These are phyloP conservation scores for Phytopythium oedochilum DNA, from an alignment of 352 stramenopile species.

Conservation along the genomic window DNA sequence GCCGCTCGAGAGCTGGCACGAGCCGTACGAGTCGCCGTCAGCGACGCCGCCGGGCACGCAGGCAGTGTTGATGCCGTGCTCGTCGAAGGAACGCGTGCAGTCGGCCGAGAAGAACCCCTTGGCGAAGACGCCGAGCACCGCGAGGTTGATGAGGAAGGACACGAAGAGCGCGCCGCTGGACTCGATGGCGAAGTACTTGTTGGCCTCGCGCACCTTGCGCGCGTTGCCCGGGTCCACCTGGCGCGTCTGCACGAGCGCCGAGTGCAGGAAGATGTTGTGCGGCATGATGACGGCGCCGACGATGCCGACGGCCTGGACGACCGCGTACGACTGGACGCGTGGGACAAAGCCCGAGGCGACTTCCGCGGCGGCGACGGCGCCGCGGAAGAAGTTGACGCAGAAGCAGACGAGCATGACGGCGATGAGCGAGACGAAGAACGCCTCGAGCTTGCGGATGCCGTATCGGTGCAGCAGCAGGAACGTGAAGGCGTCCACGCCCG, in stretches of 20 bases:
- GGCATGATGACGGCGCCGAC: conserved; percentile 96
- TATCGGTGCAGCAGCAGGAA: conserved; percentile 93
- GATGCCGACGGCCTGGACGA: conserved; percentile 87
- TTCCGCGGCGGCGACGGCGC: conserved; percentile 61
- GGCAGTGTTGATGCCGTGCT: conserved; percentile 54
- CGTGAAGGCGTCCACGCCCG: conserved; percentile 90
- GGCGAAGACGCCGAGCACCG: conserved; percentile 90
- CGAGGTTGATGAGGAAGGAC: conserved; percentile 95
- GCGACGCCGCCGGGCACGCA: conserved; percentile 59
- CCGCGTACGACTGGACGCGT: conserved; percentile 64
- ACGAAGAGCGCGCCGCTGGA: conserved; percentile 88
- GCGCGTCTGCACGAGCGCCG: conserved; percentile 76
- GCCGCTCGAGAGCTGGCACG: conserved; percentile 57
- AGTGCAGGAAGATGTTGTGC: conserved; percentile 96
- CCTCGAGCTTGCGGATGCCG: conserved; percentile 92
- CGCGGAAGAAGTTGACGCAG: conserved; percentile 86
- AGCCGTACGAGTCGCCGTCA: conserved; percentile 38
- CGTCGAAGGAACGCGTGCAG: conserved; percentile 48
- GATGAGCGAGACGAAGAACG: conserved; percentile 91
- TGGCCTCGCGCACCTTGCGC: conserved; percentile 77
- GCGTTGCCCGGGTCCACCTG: conserved; percentile 52
- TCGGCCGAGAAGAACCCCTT: conserved; percentile 90
- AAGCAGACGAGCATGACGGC: conserved; percentile 93
- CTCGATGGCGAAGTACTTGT: conserved; percentile 95
- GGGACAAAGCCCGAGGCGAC: conserved; percentile 83